Base-by-base conservation (phyloP, 1,284 basidiomycete species). In the Ustilago curta region DNA sequence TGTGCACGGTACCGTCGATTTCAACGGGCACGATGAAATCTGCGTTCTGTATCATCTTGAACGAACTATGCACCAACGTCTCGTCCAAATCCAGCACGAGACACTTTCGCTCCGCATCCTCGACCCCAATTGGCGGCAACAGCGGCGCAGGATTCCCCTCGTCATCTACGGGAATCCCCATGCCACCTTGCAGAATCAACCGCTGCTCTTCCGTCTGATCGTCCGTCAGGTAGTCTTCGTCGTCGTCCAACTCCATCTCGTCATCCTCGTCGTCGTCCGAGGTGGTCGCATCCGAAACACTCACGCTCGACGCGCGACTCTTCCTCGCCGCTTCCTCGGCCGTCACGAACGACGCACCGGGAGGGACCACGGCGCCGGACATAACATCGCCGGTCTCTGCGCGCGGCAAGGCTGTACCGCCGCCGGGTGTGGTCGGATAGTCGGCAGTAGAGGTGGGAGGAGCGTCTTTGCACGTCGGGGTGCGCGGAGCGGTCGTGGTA, bases 21-120 rank as follows among this genome's bases (percentile, higher is more conserved):
- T 99, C 97, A 50, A 99, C 96, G 1, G 97, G 97, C 0, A 99
- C 96, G 70, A 99, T 93, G 85, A 95, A 99, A 87, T 99, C 97
- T 39, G 96, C 94, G 79, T 56, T 58, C 45, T 70, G 66, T 29
- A 70, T 74, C 62, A 85, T 84, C 70, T 87, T 87, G 83, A 87
- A 87, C 42, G 72, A 78, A 16, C 76, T 79, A 86, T 98, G 96
- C 21, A 98, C 91, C 35, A 98, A 87, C 1, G 95, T 98, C 86
- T 98, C 96, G 79, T 98, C 95, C 45, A 98, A 88, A 87, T 98
- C 96, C 21, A 98, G 89, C 40, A 98, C 94, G 9, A 86, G 80
- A 80, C 95, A 97, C 87, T 97, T 98, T 63, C 93, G 88, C 18
- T 94, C 94, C 19, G 86, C 88, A 78, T 95, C 92, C 25, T 90